Evolutionary conservation across 768 basidiomycete species (phyloP).

Genomic region (Wakefieldia striispora): DNA sequence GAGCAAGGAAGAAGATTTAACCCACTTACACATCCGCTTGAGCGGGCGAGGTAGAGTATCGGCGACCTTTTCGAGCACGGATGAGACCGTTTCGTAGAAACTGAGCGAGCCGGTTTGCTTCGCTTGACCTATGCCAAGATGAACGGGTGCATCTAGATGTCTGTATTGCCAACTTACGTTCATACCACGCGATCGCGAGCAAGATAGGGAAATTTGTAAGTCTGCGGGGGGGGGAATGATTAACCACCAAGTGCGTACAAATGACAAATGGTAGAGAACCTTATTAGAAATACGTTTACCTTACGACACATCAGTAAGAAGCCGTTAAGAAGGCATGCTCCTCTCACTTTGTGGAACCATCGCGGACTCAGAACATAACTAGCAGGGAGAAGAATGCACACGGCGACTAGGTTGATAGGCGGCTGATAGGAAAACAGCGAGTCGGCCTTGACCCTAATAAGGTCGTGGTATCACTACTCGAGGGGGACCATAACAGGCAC

Average conservation of each 20-base stretch:
- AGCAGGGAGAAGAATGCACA: constrained; percentile 83
- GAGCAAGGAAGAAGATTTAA: not conserved
- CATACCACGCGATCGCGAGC: constrained; percentile 77
- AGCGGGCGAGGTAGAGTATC: constrained; percentile 76
- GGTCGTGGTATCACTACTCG: constrained; percentile 12
- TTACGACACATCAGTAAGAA: constrained; percentile 30
- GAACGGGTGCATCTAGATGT: not conserved
- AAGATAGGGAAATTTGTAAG: constrained; percentile 84
- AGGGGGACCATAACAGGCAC: constrained; percentile 2
- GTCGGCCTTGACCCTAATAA: constrained; percentile 78
- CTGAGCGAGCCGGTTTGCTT: constrained; percentile 62
- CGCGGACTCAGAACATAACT: constrained; percentile 86
- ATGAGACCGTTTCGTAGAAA: constrained; percentile 71
- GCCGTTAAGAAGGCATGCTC: not conserved
- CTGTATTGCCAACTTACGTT: constrained; percentile 42
- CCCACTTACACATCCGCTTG: constrained; percentile 66
- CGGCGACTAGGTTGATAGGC: constrained; percentile 85
- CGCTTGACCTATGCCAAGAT: constrained; percentile 45
- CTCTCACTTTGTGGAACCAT: constrained; percentile 93
- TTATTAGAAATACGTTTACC: constrained; percentile 88
- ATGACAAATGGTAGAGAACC: constrained; percentile 38
- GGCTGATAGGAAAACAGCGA: constrained; percentile 93
- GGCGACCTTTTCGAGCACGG: constrained; percentile 63
- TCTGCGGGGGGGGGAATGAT: constrained; percentile 35
- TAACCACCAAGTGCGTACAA: not conserved